Evolutionary conservation across 306 rosid genomes (phyloP), one percentile per base, ranked within the genome.

Genomic region (Corylus americana): DNA sequence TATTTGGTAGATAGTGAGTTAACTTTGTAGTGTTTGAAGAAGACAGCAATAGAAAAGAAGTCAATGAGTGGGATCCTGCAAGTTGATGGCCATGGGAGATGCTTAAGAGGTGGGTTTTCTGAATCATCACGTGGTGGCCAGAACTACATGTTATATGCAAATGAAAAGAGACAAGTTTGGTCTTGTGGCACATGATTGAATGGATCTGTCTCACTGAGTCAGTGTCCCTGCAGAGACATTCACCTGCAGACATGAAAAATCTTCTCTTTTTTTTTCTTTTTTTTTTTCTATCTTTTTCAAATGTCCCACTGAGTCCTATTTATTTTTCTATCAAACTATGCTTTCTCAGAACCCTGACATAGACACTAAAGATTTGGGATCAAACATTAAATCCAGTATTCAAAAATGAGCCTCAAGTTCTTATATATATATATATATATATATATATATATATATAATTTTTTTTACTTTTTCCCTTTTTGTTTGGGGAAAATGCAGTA

Each of bases 301-400:
- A 67, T 18, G 71, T 18, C 14, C 49, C 39, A 39, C 44, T 39
- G 44, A 4, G 4, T 4, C 47, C 45, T 3, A 14, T 35, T 35
- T 64, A 39, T 39, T 39, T 67, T 37, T 67, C 29, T 39, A 47
- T 39, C 22, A 39, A 37, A 17, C 22, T 67, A 17, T 17, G 71
- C 27, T 67, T 20, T 67, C 71, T 67, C 6, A 18, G 29, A 67
- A 18, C 49, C 18, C 71, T 39, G 71, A 67, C 71, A 35, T 35
- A 11, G 35, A 8, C 25, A 7, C 3, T 67, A 16, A 63, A 39
- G 31, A 17, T 42, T 67, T 39, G 50, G 18, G 71, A 67, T 67
- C 71, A 39, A 39, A n/a, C 71, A 67, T 67, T 47, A 39, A 67
- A 67, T 66, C 71, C 71, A 17, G 50, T 37, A 49, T 66, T 18